A percentile compares a stretch with the other conserved stretches of the same genome.
phyloP scores from a whole-genome alignment of 768 basidiomycete genomes.

The Lepiota venenata region DNA sequence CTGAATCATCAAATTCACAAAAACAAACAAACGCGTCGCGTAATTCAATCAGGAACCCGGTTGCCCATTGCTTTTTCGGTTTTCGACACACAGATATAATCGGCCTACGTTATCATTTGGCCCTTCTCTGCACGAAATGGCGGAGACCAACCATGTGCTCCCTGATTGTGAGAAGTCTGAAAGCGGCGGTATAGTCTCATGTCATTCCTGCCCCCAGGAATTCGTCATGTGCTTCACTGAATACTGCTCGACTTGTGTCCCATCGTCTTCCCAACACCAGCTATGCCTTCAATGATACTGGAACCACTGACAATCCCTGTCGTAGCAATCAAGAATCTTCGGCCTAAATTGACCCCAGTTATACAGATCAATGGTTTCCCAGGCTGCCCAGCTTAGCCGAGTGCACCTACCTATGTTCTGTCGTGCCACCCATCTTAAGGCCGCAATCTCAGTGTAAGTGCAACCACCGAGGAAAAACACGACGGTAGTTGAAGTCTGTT shows the following conservation, averaged over 20 bases:
- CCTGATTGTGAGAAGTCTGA: conserved; percentile 19
- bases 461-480: conserved; percentile 98
- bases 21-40: conserved; percentile 53
- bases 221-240: conserved; percentile 6
- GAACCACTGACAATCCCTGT: conserved; percentile 86
- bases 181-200: conserved; percentile 6
- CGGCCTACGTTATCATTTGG: conserved; percentile 21
- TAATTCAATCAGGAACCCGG: conserved; percentile 26
- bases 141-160: conserved; percentile 25
- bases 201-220: conserved; percentile 8
- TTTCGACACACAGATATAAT: conserved; percentile 11
- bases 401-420: conserved; percentile 68
- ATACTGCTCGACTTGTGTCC: conserved; percentile 12
- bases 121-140: conserved; percentile 24
- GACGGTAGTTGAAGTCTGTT: conserved; percentile 75
- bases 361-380: conserved; percentile 8
- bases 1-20: conserved; percentile 19
- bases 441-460: conserved; percentile 96
- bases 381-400: conserved; percentile 14
- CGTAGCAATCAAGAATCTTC: conserved; percentile 86
- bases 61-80: conserved; percentile 4
- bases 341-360: conserved; percentile 44
- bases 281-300: conserved; percentile 67
- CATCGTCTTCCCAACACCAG: conserved; percentile 25
- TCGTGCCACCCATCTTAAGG: conserved; percentile 86